Conservation (phyloP, 1,284 basidiomycete species). For the Sanghuangporus sanghuang region DNA sequence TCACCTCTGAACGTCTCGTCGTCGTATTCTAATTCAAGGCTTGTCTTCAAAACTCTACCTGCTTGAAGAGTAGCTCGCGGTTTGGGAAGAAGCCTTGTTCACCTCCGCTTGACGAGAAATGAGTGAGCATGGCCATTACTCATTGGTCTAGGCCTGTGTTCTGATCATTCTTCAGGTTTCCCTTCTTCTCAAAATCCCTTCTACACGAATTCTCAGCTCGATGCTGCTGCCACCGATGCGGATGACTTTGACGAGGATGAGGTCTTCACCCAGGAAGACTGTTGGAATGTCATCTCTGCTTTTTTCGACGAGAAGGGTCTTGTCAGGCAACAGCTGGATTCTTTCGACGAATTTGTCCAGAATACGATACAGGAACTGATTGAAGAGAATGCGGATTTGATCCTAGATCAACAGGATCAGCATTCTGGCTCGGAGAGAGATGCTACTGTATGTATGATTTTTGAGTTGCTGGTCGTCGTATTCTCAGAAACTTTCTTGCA, state of each 20-base stretch:
- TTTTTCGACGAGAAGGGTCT: slow-evolving; percentile 98
- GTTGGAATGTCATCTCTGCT: slow-evolving; percentile 92
- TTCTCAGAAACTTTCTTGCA: slow-evolving; percentile 23
- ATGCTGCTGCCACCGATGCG: slow-evolving; percentile 53
- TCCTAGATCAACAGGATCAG: slow-evolving; percentile 94
- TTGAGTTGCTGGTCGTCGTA: neutral
- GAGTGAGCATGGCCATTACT: neutral
- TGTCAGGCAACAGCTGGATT: slow-evolving; percentile 96
- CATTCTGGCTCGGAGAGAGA: slow-evolving; percentile 84
- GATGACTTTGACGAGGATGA: slow-evolving; percentile 54
- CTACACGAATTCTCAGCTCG: slow-evolving; percentile 28
- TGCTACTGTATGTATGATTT: slow-evolving; percentile 36
- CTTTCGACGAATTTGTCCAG: slow-evolving; percentile 98
- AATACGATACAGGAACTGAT: slow-evolving; percentile 99
- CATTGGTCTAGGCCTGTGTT: neutral
- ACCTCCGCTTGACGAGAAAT: neutral
- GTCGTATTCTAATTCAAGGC: neutral
- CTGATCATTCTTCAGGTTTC: slow-evolving; percentile 10
- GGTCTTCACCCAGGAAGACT: slow-evolving; percentile 89
- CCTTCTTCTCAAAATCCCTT: slow-evolving; percentile 8
- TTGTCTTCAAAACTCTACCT: neutral
- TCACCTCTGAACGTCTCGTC: neutral
- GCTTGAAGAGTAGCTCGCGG: too few species aligned
- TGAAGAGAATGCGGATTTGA: slow-evolving; percentile 91
- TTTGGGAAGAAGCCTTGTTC: neutral